Base-by-base conservation (phyloP, 495 filamentous ascomycete genomes). In the Cercophora sp. region DNA sequence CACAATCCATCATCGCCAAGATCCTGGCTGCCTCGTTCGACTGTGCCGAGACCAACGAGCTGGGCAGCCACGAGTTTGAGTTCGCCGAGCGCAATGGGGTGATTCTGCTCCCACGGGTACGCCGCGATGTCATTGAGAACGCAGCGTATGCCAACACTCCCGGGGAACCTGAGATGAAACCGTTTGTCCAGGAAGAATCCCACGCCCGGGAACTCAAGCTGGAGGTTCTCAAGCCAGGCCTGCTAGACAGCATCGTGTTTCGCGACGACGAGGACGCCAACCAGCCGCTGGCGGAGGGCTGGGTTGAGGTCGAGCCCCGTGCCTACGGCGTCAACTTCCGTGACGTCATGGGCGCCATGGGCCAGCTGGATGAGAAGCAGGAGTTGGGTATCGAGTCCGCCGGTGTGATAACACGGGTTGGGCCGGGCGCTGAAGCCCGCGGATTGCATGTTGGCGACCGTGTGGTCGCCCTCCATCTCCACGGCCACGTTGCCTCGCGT, bases 291-390 rank as follows among this genome's bases (percentile, higher is more conserved):
- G 67, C 65, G 6, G 39, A 42, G 39, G 24, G 35, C 11, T 40
- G 58, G 31, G 56, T 75, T 9, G 67, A 75, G 40, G 52, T 75
- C 15, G 48, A 61, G 43, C 55, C 65, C 19, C 46, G 45, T 11
- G 58, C 63, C 22, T 42, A 15, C 16, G 39, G 39, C 8, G 39
- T 42, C 39, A 42, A 42, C 24, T 67, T 65, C 52, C 51, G 55
- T 15, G 71, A 80, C 34, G 57, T 79, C 4, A 64, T 77, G n/a
- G 64, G 71, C 9, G 66, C 71, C 0, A 59, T 81, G 52, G 77
- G 77, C 1, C n/a, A n/a, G n/a, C n/a, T n/a, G n/a, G n/a, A n/a
- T n/a, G n/a, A n/a, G n/a, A n/a, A n/a, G n/a, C n/a, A n/a, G n/a
- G n/a, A n/a, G n/a, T n/a, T n/a, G n/a, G n/a, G n/a, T n/a, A n/a